Percentiles rank a stretch among this genome's conserved stretches.
Evolutionary conservation across 106 monocot genomes (phyloP).

Genomic region (Acorus gramineus): DNA sequence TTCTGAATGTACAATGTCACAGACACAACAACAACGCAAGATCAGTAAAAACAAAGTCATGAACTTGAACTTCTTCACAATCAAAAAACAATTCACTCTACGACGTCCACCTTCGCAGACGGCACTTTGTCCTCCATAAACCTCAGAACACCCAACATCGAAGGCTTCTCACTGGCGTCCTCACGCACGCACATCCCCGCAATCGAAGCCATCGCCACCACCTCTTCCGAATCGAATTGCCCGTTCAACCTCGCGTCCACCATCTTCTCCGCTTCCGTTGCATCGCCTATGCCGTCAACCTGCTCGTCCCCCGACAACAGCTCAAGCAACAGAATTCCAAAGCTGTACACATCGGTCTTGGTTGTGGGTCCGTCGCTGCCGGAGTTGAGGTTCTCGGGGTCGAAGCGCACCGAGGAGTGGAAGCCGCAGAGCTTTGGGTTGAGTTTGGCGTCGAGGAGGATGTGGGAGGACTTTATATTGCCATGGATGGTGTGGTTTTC

Average conservation of each 20-base stretch:
- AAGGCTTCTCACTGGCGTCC: constrained; percentile 63
- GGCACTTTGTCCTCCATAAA: constrained; percentile 30
- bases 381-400: too few species aligned
- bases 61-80: too few species aligned
- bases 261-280: constrained; percentile 6
- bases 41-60: too few species aligned
- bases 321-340: constrained; percentile 62
- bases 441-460: too few species aligned
- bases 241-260: constrained; percentile 44
- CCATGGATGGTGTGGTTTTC: too few species aligned
- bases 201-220: constrained; percentile 31
- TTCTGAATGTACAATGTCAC: too few species aligned
- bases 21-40: too few species aligned
- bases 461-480: too few species aligned
- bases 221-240: constrained; percentile 41
- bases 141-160: constrained; percentile 59
- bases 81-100: too few species aligned
- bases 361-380: too few species aligned
- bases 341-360: constrained; percentile 76
- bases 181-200: constrained; percentile 47
- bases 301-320: constrained; percentile 36
- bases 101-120: not conserved
- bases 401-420: too few species aligned
- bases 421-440: too few species aligned
- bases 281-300: constrained; percentile 4